phyloP scores from a whole-genome alignment of 139 green algal genomes.

The Chlamydomonas eustigma region DNA sequence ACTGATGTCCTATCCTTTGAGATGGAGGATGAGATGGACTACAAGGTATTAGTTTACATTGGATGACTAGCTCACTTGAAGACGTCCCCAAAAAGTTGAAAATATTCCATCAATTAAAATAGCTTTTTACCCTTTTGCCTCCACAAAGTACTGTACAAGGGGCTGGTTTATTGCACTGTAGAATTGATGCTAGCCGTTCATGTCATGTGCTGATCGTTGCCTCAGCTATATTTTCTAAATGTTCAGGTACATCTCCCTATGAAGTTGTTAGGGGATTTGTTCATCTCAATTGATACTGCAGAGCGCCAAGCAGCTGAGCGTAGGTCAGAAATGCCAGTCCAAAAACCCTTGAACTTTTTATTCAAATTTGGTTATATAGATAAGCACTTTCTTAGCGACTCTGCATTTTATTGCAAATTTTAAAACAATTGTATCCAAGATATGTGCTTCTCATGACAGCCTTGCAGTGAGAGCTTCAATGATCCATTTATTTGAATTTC shows the following conservation, averaged over 20 bases:
- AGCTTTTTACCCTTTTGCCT: not conserved
- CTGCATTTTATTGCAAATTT: too few species aligned
- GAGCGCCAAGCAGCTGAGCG: slow-evolving; percentile 76
- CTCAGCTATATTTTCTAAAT: too few species aligned
- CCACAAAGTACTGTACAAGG: too few species aligned
- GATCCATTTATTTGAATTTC: too few species aligned
- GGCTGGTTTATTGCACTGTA: not conserved
- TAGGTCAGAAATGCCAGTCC: slow-evolving; percentile 33
- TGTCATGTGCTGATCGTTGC: too few species aligned
- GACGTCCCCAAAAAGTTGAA: not conserved
- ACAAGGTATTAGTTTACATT: slow-evolving; percentile 17
- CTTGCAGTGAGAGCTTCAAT: too few species aligned
- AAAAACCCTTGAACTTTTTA: too few species aligned
- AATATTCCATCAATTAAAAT: not conserved
- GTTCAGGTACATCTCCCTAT: slow-evolving; percentile 53
- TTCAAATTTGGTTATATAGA: too few species aligned
- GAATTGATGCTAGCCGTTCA: too few species aligned
- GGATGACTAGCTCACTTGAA: not conserved
- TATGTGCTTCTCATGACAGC: too few species aligned
- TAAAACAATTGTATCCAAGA: too few species aligned
- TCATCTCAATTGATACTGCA: slow-evolving; percentile 93
- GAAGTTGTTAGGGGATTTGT: slow-evolving; percentile 83
- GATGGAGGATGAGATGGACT: slow-evolving; percentile 57
- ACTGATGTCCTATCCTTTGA: slow-evolving; percentile 96
- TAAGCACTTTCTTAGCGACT: too few species aligned